Base-by-base conservation (phyloP, 1,139 yeast species). In the Wickerhamomyces sp. region DNA sequence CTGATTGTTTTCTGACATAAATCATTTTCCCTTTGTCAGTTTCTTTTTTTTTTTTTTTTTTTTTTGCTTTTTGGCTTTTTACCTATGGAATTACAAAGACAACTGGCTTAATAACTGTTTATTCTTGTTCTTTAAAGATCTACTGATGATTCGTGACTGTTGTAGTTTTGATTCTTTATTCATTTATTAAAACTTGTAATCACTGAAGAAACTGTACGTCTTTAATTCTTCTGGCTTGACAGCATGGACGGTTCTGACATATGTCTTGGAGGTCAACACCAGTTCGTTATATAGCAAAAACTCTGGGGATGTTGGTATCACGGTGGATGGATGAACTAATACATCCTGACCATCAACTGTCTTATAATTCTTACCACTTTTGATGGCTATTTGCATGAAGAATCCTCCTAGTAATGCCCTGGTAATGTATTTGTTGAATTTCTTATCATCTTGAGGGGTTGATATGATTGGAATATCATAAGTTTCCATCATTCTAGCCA, bases 341-440 rank as follows among this genome's bases (percentile, higher is more conserved):
- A 93, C 99, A 51, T 91, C 98, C 69, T 93, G 99, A 65, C 91
- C 90, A 66, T 93, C 99, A 44, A 91, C 85, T 0, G 99, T 93
- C 55, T 86, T 76, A 65, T 84, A 93, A 26, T 84, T 90, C 61
- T 79, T 83, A 38, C 85, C 84, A 47, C 84, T 77, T 70, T 79
- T 79, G 71, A 91, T 91, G 39, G 98, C 99, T 44, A 87, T 96
- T 71, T 93, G 99, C 98, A 93, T 91, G 72, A 93, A 93, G 65
- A 90, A 91, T 2, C 99, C 99, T n/a, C 90, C 80, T 9, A 89
- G 78, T 46, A 93, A 70, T 0, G 99, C 96, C 65, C 85, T 84
- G 50, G 95, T 78, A 54, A 93, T 83, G 58, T 88, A 85, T 54
- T 76, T 80, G 65, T 78, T 78, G 65, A 84, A 90, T 47, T 69